Evolutionary conservation across 2,329 filamentous ascomycete species (phyloP), one percentile per base, ranked within the genome.

Genomic region (Xylariaceae sp.): DNA sequence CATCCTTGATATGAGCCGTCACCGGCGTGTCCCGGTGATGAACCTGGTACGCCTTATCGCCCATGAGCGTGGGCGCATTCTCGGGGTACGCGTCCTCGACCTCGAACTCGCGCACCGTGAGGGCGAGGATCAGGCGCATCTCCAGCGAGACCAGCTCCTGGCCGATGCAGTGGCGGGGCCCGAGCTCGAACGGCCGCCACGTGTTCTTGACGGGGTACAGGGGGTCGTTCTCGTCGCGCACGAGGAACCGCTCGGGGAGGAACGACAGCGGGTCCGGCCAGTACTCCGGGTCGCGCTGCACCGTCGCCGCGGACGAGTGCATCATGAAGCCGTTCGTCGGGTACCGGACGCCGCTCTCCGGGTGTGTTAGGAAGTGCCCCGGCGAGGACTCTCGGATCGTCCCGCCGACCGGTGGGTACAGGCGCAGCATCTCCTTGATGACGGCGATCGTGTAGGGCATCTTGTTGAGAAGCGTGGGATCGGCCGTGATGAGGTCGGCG

Each of bases 111-210:
- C 81, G 66, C 12, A 79, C 65, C 0, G 77, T 78, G 62, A 84
- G 67, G 2, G 78, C 77, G 23, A 85, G 67, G 6, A 81, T 75
- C 29, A 81, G 71, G 59, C 77, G 78, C 20, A 80, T 64, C 68
- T 86, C 82, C 16, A 82, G 70, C 69, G 79, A 76, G 0, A 78
- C 82, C 44, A 85, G 71, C 59, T 81, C 79, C 66, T 84, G 80
- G 1, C 82, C 83, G n/a, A 85, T 77, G 60, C 83, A 86, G 23
- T 75, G 78, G 14, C 82, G 67, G 1, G 76, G 75, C 0, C 82
- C 82, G 46, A 78, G 73, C 60, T 81, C 79, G 62, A 85, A 86
- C 0, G 81, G 75, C 16, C 82, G 73, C 74, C 75, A 85, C 1
- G 80, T 78, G 53, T 77, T 75, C 46, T 76, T 76, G 4, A 66